Base-by-base conservation (phyloP, 208 protist genomes). In the Acanthamoeba healyi region DNA sequence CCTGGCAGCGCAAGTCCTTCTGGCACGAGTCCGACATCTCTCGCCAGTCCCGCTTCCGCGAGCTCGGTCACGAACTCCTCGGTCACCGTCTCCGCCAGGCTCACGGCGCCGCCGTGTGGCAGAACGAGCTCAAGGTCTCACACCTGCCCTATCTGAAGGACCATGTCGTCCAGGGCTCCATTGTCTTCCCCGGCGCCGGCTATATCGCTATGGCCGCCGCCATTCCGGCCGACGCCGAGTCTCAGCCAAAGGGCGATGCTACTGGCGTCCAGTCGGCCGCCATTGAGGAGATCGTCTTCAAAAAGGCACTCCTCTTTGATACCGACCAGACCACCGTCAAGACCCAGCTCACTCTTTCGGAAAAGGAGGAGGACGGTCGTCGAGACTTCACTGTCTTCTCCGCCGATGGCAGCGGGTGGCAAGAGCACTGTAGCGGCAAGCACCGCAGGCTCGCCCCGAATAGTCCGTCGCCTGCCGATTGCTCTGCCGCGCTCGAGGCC, bases 11-110 rank as follows among this genome's bases (percentile, higher is more conserved):
- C 77, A 44, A 54, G 36, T 86, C 77, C 49, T 86, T n/a, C 49
- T 86, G 77, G 77, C 77, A 86, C 77, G 77, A 86, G 49, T 86
- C 77, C 5, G 77, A 86, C n/a, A 29, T 86, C 44, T 61, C 77
- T 9, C 40, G 77, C 40, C 77, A 54, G n/a, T 61, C 44, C 49
- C 77, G 77, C 49, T 86, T 86, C 77, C 40, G 77, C 44, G 77
- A 87, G 77, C 46, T 87, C 22, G 77, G 44, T 12, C 77, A 86
- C 77, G 77, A 86, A 38, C 77, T 87, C 49, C 77, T 87, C 15
- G 77, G 77, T 38, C 77, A 86, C 49, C 40, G 77, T 24, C 77
- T 86, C 40, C 77, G 54, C 49, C 77, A 86, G 44, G 77, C 77
- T 15, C 77, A 87, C 46, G 34, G 40, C 7, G 77, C 38, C 42